Base-by-base conservation (phyloP, 2,329 filamentous ascomycete species). In the Colletotrichum scovillei region DNA sequence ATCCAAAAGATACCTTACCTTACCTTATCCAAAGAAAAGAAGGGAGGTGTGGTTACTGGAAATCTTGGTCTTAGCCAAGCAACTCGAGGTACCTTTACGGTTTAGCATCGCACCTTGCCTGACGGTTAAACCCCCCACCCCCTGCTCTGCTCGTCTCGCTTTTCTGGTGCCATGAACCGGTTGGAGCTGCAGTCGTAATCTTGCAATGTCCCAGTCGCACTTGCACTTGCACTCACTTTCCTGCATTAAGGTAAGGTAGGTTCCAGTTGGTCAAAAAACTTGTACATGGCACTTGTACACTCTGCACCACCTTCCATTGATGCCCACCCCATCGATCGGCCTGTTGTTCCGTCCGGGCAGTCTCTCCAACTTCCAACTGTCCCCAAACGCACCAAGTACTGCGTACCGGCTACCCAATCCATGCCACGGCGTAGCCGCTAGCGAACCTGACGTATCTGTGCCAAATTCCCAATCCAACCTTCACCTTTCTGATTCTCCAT, bases 401-500 rank as follows among this genome's bases (percentile, higher is more conserved):
- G 11, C 19, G 42, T 49, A 49, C 42, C 42, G 42, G 42, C 19
- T 22, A 49, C 42, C 42, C 24, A 24, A 26, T 19, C 22, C 24
- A 22, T 52, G 59, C 59, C 19, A 35, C 11, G n/a, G 53, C 9
- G 32, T 46, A 28, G 26, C 63, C 52, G 38, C 52, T 57, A 46
- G 52, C 63, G 35, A 67, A 55, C 57, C 46, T 38, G 30, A 62
- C 57, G 57, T 70, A 65, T 66, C 67, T 73, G 67, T 32, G 67
- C 49, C 60, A 49, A 70, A 72, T 26, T 64, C 66, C 42, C 58
- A 63, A 72, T 69, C 66, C 69, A 69, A 63, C 69, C 58, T 67
- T 72, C 66, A 56, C 32, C 28, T 63, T 69, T 53, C 58, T 46
- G 66, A 53, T 64, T 64, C 66, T 26, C 59, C 58, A 42, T 59